Conservation (phyloP, 169 alveolate genomes). For the Cryptosporidium meleagridis region DNA sequence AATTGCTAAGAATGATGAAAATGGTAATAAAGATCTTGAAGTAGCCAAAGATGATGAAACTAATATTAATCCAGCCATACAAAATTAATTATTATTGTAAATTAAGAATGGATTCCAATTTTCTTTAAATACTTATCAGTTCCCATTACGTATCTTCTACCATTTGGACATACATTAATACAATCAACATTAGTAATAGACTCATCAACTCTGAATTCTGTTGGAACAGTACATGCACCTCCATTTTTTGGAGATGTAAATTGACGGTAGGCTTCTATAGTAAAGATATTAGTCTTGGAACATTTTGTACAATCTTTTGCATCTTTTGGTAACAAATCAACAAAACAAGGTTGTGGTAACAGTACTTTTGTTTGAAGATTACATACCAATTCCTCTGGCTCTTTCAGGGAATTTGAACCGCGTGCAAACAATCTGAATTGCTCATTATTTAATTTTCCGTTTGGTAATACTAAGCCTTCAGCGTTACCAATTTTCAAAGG, state of each 20-base stretch:
- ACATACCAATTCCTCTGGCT: constrained; percentile 71
- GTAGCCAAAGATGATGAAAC: constrained; percentile 55
- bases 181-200: constrained; percentile 4
- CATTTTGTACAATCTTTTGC: constrained; percentile 42
- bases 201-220: constrained; percentile 45
- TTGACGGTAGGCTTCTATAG: constrained; percentile 50
- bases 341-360: constrained; percentile 47
- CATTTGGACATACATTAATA: constrained; percentile 70
- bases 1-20: constrained; percentile 39
- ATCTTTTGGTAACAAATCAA: constrained; percentile 45
- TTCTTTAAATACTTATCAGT: constrained; percentile 24
- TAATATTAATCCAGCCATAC: not conserved
- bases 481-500: constrained; percentile 64
- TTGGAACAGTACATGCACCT: constrained; percentile 61
- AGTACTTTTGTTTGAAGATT: constrained; percentile 51
- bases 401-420: constrained; percentile 67
- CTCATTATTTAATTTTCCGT: constrained; percentile 61
- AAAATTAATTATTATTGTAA: not conserved
- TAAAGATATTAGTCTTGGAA: constrained; percentile 40
- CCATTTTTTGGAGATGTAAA: constrained; percentile 61
- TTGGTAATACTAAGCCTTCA: constrained; percentile 48
- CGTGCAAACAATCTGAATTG: constrained; percentile 61
- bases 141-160: constrained; percentile 57
- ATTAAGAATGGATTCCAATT: constrained; percentile 13
- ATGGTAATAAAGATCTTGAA: constrained; percentile 45